These are phyloP conservation scores for Furcasterigmium sp. DNA, from an alignment of 2,329 filamentous ascomycete species.

Conservation along the genomic window DNA sequence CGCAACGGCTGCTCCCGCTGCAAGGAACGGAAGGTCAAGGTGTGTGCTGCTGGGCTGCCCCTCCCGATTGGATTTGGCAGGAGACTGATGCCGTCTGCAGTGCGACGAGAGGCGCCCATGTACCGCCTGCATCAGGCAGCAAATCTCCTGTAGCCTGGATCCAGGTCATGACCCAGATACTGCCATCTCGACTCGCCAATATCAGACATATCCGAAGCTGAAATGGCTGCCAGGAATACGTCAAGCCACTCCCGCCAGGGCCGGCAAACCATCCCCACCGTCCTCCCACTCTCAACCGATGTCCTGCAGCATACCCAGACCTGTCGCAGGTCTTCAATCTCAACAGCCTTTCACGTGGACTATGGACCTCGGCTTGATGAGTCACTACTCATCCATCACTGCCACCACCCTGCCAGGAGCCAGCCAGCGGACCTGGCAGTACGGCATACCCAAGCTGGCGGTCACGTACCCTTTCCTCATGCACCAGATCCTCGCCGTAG, in stretches of 20 bases:
- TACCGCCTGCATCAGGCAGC: slow-evolving; percentile 25
- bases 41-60: slow-evolving; percentile 3
- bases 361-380: slow-evolving; percentile 26
- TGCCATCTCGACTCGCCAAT: slow-evolving; percentile 4
- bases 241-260: slow-evolving; percentile 7
- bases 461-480: slow-evolving; percentile 18
- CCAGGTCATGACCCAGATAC: slow-evolving; percentile 13
- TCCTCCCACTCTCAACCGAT: not conserved
- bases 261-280: slow-evolving; percentile 10
- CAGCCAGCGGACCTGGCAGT: slow-evolving; percentile 20
- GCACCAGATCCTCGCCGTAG: slow-evolving; percentile 22
- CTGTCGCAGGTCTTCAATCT: not conserved
- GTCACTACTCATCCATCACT: slow-evolving; percentile 22
- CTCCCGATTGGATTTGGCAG: not conserved
- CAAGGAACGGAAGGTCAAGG: slow-evolving; percentile 27
- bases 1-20: slow-evolving; percentile 24
- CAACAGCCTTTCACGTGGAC: slow-evolving; percentile 16
- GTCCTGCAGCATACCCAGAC: not conserved
- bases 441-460: slow-evolving; percentile 15
- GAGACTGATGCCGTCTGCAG: slow-evolving; percentile 11
- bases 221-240: not conserved
- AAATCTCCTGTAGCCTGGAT: slow-evolving; percentile 23
- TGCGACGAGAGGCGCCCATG: slow-evolving; percentile 29
- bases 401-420: slow-evolving; percentile 20
- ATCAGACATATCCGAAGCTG: too few species aligned